Conservation (phyloP, 1,284 basidiomycete genomes). For the Phlebopus sp. region DNA sequence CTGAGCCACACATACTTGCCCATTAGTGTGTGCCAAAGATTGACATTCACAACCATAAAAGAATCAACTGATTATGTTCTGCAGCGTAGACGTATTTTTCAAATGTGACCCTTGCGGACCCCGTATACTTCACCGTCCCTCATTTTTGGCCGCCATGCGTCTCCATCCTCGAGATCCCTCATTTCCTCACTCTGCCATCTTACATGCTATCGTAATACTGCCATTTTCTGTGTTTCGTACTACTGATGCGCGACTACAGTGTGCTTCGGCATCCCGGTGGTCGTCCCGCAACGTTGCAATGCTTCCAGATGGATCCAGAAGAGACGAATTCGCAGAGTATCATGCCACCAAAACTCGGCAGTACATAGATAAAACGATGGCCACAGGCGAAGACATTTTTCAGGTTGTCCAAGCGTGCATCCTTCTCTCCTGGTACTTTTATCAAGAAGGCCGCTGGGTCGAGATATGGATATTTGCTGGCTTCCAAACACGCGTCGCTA, state of each 20-base stretch:
- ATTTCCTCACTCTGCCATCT: conserved; percentile 78
- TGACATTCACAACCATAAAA: neutral
- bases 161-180: conserved; percentile 70
- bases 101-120: conserved; percentile 80
- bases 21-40: conserved; percentile 58
- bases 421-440: conserved; percentile 83
- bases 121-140: conserved; percentile 71
- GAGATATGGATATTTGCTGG: conserved; percentile 88
- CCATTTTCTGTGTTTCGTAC: neutral
- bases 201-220: conserved; percentile 70
- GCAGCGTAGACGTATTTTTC: conserved; percentile 77
- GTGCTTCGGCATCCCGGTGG: conserved; percentile 82
- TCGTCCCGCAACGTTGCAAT: conserved; percentile 64
- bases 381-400: conserved; percentile 80
- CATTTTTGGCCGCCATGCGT: conserved; percentile 73
- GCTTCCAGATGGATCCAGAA: conserved; percentile 66
- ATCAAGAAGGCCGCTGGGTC: conserved; percentile 84
- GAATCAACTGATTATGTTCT: conserved; percentile 6
- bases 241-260: conserved; percentile 45
- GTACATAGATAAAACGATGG: conserved; percentile 82
- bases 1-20: conserved; percentile 64
- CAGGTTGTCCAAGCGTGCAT: conserved; percentile 81
- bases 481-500: conserved; percentile 80
- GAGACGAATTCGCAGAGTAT: conserved; percentile 79
- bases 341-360: conserved; percentile 80